These are phyloP conservation scores for Xylaria sp. DNA, from an alignment of 2,329 filamentous ascomycete species.

Conservation along the genomic window DNA sequence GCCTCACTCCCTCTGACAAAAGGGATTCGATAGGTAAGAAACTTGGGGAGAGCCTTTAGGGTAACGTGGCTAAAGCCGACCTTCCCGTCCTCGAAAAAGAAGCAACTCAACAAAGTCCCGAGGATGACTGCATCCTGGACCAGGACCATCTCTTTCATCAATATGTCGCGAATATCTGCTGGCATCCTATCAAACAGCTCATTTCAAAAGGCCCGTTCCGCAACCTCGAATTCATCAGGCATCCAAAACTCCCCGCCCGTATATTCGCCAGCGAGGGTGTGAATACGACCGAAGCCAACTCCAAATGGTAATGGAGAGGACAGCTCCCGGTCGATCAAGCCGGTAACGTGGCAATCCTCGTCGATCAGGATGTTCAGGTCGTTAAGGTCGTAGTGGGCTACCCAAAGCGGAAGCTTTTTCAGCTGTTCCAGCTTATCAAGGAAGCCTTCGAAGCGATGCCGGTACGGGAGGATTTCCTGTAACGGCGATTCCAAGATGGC, in stretches of 20 bases:
- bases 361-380: conserved; percentile 46
- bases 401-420: not conserved
- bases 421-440: not conserved
- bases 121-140: conserved; percentile 49
- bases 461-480: conserved; percentile 39
- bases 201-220: conserved; percentile 46
- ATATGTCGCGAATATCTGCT: conserved; percentile 39
- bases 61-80: too few species aligned
- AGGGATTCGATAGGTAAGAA: too few species aligned
- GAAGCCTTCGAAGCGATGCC: not conserved
- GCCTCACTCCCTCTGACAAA: too few species aligned
- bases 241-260: conserved; percentile 44
- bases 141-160: conserved; percentile 50
- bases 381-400: conserved; percentile 37
- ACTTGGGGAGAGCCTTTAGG: too few species aligned
- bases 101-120: conserved; percentile 46
- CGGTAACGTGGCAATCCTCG: conserved; percentile 39
- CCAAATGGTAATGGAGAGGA: conserved; percentile 36
- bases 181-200: conserved; percentile 45
- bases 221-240: conserved; percentile 45
- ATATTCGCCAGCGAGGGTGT: conserved; percentile 42
- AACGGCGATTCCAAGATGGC: conserved; percentile 41
- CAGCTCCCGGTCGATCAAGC: conserved; percentile 47
- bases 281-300: conserved; percentile 38
- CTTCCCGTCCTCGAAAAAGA: too few species aligned